Percentiles rank a stretch among this genome's conserved stretches.
Conservation (phyloP, 148 eudicot genomes). For the Heliamphora exappendiculata region DNA sequence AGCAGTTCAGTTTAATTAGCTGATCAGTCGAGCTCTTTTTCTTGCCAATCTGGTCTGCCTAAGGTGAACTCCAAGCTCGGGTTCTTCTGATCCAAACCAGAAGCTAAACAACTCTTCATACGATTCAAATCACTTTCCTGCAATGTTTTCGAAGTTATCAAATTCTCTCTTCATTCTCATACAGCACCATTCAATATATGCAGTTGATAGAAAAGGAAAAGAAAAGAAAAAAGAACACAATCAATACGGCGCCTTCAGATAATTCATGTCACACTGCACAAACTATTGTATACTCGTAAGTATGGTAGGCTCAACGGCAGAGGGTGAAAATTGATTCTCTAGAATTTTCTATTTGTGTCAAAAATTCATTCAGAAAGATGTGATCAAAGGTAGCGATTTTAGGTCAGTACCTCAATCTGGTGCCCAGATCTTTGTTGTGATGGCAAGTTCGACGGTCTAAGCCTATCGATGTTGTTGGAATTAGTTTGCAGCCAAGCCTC, state of each 20-base stretch:
- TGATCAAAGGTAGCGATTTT: neutral
- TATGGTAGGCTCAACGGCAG: too few relatives aligned
- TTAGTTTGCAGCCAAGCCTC: slow-evolving; percentile 30
- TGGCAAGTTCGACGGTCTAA: slow-evolving; percentile 17
- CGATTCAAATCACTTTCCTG: slow-evolving; percentile 25
- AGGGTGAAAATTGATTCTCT: too few relatives aligned
- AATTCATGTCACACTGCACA: too few relatives aligned
- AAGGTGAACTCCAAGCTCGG: slow-evolving; percentile 34
- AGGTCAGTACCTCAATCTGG: slow-evolving; percentile 31
- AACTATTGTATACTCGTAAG: too few relatives aligned
- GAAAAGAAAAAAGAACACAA: neutral
- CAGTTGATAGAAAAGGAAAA: neutral
- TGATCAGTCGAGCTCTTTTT: slow-evolving; percentile 13
- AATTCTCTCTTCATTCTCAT: neutral
- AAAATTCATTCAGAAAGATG: neutral
- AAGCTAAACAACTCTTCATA: slow-evolving; percentile 18
- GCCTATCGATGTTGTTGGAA: slow-evolving; percentile 23
- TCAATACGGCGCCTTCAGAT: too few relatives aligned
- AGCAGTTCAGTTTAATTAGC: neutral
- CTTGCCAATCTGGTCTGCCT: slow-evolving; percentile 37
- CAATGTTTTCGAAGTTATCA: neutral
- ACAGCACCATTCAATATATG: neutral
- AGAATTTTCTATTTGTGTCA: neutral
- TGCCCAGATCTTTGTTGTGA: slow-evolving; percentile 25
- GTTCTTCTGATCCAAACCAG: slow-evolving; percentile 22